A percentile compares a stretch with the other conserved stretches of the same genome.
Conservation (phyloP, 2,329 filamentous ascomycete genomes). For the Hymenoscyphus fraxineus region DNA sequence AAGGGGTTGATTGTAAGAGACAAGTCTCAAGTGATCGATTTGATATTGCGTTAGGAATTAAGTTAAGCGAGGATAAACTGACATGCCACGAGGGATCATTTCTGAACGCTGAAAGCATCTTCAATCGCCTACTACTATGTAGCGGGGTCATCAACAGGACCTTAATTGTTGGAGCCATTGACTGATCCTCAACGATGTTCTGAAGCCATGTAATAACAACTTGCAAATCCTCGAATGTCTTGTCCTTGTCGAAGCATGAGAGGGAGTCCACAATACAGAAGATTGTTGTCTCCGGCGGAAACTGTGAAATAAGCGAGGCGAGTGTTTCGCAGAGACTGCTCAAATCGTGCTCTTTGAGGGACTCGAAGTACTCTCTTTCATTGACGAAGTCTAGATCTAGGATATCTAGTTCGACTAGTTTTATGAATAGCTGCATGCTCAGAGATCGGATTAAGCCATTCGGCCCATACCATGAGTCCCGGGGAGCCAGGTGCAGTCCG, state of each 20-base stretch:
- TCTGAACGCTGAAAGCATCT: neutral
- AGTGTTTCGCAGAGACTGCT: neutral
- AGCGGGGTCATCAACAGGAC: neutral
- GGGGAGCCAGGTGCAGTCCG: neutral
- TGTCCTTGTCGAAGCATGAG: slow-evolving; percentile 4
- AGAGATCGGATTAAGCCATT: neutral
- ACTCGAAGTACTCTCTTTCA: neutral
- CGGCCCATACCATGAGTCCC: neutral
- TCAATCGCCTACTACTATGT: neutral
- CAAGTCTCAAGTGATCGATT: neutral
- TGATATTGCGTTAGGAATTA: neutral
- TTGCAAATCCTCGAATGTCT: neutral
- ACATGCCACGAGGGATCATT: neutral
- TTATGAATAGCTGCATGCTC: neutral
- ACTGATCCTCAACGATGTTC: neutral
- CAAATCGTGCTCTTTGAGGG: neutral
- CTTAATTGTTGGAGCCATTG: neutral
- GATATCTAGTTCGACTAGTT: neutral
- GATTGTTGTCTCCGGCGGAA: neutral
- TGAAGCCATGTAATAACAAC: neutral
- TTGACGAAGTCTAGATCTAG: neutral
- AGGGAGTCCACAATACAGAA: neutral
- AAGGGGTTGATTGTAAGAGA: neutral
- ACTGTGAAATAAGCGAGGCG: neutral
- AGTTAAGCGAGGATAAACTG: neutral